phyloP scores from a whole-genome alignment of 257 asterid genomes.

The Solanum rostratum region DNA sequence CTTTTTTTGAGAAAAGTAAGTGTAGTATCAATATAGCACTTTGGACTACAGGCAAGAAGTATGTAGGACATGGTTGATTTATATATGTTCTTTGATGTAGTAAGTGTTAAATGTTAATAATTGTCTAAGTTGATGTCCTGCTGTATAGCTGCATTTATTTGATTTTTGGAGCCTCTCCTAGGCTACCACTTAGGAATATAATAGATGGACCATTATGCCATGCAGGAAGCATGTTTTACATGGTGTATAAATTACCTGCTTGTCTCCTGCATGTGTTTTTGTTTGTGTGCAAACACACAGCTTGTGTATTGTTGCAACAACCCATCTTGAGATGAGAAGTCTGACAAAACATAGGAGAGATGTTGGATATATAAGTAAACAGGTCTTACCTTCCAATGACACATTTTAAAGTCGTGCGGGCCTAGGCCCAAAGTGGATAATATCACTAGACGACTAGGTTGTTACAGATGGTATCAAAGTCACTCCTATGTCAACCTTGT shows the following conservation, averaged over 20 bases:
- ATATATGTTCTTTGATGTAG: neutral
- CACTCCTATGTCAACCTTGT: too few relatives aligned
- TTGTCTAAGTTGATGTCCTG: neutral
- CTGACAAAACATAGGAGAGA: too few relatives aligned
- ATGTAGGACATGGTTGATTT: neutral
- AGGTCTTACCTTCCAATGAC: too few relatives aligned
- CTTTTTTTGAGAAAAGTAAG: neutral
- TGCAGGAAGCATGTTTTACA: neutral
- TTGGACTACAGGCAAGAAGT: neutral
- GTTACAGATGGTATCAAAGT: too few relatives aligned
- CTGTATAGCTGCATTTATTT: neutral
- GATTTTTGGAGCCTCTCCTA: neutral
- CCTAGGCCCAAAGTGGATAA: too few relatives aligned
- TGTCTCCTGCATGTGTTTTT: neutral
- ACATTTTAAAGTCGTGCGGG: too few relatives aligned
- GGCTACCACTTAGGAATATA: neutral
- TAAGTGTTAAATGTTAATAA: neutral
- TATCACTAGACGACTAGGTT: too few relatives aligned
- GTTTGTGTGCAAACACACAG: neutral
- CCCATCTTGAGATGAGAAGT: too few relatives aligned
- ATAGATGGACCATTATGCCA: neutral
- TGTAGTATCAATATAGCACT: neutral
- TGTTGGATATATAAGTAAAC: too few relatives aligned
- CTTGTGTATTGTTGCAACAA: neutral
- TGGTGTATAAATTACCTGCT: neutral